phyloP scores from a whole-genome alignment of 2,329 filamentous ascomycete genomes.

The Monosporascus sp. region DNA sequence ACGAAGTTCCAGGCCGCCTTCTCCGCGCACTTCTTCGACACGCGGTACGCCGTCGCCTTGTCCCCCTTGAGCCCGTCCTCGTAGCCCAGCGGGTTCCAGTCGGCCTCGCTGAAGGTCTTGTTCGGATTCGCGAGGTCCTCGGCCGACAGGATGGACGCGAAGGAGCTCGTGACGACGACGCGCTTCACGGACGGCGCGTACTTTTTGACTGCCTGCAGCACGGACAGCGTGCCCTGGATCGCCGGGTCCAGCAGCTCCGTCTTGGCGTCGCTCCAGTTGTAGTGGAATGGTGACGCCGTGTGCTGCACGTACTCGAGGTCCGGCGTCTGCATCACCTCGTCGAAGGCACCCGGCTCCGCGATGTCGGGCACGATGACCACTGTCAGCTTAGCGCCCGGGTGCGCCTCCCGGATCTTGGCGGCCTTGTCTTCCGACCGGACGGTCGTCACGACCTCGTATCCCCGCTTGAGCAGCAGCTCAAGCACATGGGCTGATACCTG shows the following conservation, averaged over 20 bases:
- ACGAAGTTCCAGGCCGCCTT: slow-evolving; percentile 49
- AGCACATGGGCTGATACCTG: slow-evolving; percentile 44
- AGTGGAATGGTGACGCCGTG: slow-evolving; percentile 56
- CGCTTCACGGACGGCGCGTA: slow-evolving; percentile 57
- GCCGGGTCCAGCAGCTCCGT: slow-evolving; percentile 54
- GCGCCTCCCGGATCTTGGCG: slow-evolving; percentile 42
- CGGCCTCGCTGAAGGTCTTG: slow-evolving; percentile 39
- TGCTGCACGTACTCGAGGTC: slow-evolving; percentile 53
- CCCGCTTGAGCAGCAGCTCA: slow-evolving; percentile 45
- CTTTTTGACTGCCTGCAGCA: slow-evolving; percentile 64
- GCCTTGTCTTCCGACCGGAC: slow-evolving; percentile 51
- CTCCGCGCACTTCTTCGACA: slow-evolving; percentile 51
- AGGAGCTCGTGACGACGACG: slow-evolving; percentile 59
- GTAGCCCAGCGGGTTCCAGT: slow-evolving; percentile 49
- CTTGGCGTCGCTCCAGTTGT: slow-evolving; percentile 43
- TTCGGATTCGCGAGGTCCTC: slow-evolving; percentile 30
- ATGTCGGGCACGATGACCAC: slow-evolving; percentile 70
- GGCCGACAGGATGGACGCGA: slow-evolving; percentile 45
- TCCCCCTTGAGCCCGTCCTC: slow-evolving; percentile 34
- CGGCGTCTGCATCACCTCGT: slow-evolving; percentile 48
- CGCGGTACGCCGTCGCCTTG: slow-evolving; percentile 43
- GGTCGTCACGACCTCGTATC: slow-evolving; percentile 49
- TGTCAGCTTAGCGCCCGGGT: slow-evolving; percentile 40
- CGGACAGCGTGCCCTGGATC: slow-evolving; percentile 57
- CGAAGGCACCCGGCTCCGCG: slow-evolving; percentile 67